Evolutionary conservation across 2,329 filamentous ascomycete species (phyloP).

Genomic region (Colletotrichum tabaci): DNA sequence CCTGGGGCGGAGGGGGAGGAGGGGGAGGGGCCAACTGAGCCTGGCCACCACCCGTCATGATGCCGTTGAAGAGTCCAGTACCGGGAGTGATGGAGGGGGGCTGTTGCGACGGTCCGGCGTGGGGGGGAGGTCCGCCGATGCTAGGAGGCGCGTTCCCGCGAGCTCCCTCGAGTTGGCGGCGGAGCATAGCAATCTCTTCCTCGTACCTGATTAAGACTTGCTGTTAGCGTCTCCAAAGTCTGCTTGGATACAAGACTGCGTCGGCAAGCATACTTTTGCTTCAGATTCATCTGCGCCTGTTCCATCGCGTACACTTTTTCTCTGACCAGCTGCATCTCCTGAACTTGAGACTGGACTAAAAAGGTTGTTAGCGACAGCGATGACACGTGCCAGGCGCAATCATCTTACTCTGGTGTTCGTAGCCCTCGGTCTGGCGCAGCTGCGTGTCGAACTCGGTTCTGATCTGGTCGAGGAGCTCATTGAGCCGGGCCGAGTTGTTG

Average conservation of each 20-base stretch:
- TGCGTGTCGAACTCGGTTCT: slow-evolving; percentile 92
- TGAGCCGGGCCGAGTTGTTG: slow-evolving; percentile 76
- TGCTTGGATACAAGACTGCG: not conserved
- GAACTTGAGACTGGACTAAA: slow-evolving; percentile 88
- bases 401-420: slow-evolving; percentile 92
- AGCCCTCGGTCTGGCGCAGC: slow-evolving; percentile 84
- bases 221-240: slow-evolving; percentile 40
- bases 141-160: slow-evolving; percentile 73
- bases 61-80: slow-evolving; percentile 93
- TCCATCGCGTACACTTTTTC: slow-evolving; percentile 96
- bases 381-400: slow-evolving; percentile 1
- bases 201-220: slow-evolving; percentile 78
- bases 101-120: slow-evolving; percentile 85
- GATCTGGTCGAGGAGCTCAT: slow-evolving; percentile 92
- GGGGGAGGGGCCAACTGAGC: slow-evolving; percentile 88
- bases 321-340: slow-evolving; percentile 94
- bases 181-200: slow-evolving; percentile 87
- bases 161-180: slow-evolving; percentile 86
- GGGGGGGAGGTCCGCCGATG: slow-evolving; percentile 79
- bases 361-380: slow-evolving; percentile 42
- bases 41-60: slow-evolving; percentile 92
- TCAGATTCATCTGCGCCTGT: slow-evolving; percentile 88
- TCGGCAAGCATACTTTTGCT: slow-evolving; percentile 81
- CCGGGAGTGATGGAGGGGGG: slow-evolving; percentile 92
- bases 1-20: slow-evolving; percentile 71